Percentiles rank a stretch among this genome's conserved stretches.
phyloP scores from a whole-genome alignment of 1,284 basidiomycete species.

The Leccinum pallidistipes region DNA sequence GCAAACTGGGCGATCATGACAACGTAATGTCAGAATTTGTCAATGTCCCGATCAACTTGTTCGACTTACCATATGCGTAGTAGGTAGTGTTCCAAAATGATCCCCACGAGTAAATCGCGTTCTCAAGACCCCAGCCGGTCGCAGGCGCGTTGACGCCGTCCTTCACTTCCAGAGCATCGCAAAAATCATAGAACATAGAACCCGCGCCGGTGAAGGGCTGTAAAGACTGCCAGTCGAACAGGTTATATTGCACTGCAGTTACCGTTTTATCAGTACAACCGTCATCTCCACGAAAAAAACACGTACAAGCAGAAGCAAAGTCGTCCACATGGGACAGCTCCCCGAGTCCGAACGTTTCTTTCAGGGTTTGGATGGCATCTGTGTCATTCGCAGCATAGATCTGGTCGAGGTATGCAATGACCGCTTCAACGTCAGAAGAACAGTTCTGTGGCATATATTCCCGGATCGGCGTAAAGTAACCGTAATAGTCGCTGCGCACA shows the following conservation, averaged over 20 bases:
- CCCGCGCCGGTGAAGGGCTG: constrained; percentile 38
- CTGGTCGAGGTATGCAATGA: constrained; percentile 60
- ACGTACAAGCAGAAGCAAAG: constrained; percentile 54
- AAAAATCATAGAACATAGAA: constrained; percentile 60
- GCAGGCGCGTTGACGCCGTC: neutral
- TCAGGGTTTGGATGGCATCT: constrained; percentile 49
- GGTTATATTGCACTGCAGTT: constrained; percentile 51
- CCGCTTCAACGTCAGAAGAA: constrained; percentile 66
- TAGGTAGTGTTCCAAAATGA: neutral
- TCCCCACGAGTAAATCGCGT: neutral
- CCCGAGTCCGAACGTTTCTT: constrained; percentile 59
- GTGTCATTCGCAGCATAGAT: constrained; percentile 48
- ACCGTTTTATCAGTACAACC: neutral
- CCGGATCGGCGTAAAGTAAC: constrained; percentile 70
- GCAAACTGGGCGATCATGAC: neutral
- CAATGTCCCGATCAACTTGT: neutral
- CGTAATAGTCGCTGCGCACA: constrained; percentile 57
- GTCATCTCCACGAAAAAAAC: neutral
- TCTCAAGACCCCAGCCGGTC: constrained; percentile 18
- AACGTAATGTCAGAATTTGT: neutral
- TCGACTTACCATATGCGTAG: neutral
- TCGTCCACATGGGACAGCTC: constrained; percentile 63
- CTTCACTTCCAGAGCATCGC: constrained; percentile 40
- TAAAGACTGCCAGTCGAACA: constrained; percentile 48
- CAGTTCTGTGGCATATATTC: constrained; percentile 72